Evolutionary conservation across 345 rosid species (phyloP).

Genomic region (Ailanthus altissimus): DNA sequence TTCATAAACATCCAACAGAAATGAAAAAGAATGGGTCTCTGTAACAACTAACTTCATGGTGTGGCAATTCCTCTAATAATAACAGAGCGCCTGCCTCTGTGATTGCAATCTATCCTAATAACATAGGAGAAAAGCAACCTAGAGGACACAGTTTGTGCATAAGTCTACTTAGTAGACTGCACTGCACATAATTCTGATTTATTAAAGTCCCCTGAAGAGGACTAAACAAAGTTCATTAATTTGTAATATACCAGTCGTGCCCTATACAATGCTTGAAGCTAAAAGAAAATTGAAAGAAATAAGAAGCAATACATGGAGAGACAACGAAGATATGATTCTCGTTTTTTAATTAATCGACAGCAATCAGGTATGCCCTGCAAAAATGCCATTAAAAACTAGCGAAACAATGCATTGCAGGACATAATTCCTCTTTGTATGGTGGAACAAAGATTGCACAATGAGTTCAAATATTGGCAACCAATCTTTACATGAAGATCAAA

Average conservation of each 20-base stretch:
- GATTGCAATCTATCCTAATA: not conserved
- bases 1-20: not conserved
- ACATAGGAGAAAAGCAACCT: not conserved
- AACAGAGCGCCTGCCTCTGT: not conserved
- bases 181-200: not conserved
- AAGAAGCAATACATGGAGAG: conserved; percentile 13
- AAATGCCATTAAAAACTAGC: not conserved
- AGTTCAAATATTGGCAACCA: not conserved
- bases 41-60: not conserved
- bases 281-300: not conserved
- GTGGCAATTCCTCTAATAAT: not conserved
- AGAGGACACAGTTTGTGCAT: not conserved
- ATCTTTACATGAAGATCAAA: not conserved
- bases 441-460: not conserved
- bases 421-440: not conserved
- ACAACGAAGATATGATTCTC: conserved; percentile 12
- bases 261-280: conserved; percentile 15
- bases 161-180: not conserved
- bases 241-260: conserved; percentile 10
- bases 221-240: conserved; percentile 5
- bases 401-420: not conserved
- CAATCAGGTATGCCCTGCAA: not conserved
- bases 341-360: not conserved
- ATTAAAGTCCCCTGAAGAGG: not conserved
- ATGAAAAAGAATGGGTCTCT: no score